These are phyloP conservation scores for Ambrosiella beaveri DNA, from an alignment of 2,329 filamentous ascomycete genomes.

Conservation along the genomic window DNA sequence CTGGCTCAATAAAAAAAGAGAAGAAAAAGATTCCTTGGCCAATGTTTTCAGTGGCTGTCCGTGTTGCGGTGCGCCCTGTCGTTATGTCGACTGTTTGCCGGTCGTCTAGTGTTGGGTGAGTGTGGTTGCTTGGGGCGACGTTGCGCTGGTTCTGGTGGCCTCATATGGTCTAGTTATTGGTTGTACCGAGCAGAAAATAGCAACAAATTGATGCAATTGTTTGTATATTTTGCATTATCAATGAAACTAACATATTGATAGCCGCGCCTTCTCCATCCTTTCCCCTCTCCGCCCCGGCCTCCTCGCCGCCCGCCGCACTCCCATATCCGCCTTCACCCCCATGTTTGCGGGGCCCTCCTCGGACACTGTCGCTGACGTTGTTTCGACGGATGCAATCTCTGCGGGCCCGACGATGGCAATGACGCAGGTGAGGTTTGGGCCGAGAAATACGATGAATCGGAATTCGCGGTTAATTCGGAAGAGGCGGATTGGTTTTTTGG, in stretches of 20 bases:
- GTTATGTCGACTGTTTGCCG: background rate
- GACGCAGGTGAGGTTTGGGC: slow-evolving; percentile 38
- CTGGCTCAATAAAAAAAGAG: no score
- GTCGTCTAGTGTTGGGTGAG: no score
- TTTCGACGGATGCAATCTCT: slow-evolving; percentile 30
- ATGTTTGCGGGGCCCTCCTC: slow-evolving; percentile 2
- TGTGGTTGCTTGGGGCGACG: no score
- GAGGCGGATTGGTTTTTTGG: slow-evolving; percentile 40
- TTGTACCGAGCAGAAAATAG: background rate
- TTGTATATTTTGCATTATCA: background rate
- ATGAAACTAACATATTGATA: background rate
- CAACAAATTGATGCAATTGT: no score
- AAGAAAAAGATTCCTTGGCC: slow-evolving; percentile 7
- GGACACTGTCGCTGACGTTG: slow-evolving; percentile 24
- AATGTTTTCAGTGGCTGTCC: slow-evolving; percentile 4
- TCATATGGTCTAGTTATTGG: background rate
- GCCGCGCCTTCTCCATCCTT: slow-evolving; percentile 9
- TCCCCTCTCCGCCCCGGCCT: slow-evolving; percentile 11
- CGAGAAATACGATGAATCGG: slow-evolving; percentile 38
- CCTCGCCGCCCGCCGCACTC: slow-evolving; percentile 4
- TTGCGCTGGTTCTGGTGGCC: background rate
- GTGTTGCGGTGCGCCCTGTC: slow-evolving; percentile 1
- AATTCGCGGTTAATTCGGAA: slow-evolving; percentile 40
- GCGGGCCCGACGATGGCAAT: slow-evolving; percentile 34
- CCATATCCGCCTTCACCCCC: slow-evolving; percentile 8